These are phyloP conservation scores for Plantago elongata DNA, from an alignment of 257 asterid genomes.

Conservation along the genomic window DNA sequence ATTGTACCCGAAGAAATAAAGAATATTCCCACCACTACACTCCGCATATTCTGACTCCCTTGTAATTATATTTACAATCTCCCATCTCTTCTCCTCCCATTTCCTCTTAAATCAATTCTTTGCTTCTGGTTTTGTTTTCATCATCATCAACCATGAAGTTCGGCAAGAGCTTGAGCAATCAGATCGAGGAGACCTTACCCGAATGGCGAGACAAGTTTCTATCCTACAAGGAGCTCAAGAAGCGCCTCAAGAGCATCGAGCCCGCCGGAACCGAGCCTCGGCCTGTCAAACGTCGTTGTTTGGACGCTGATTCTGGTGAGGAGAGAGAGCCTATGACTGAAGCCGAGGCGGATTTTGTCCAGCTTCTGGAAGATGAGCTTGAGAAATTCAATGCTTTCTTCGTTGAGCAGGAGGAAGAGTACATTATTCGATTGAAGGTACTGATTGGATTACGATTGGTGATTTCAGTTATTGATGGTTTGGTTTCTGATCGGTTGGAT, in stretches of 20 bases:
- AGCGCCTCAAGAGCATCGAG: slow-evolving; percentile 63
- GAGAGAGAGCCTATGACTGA: slow-evolving; percentile 43
- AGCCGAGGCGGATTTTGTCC: slow-evolving; percentile 68
- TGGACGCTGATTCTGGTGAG: slow-evolving; percentile 28
- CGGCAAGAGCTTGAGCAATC: slow-evolving; percentile 83
- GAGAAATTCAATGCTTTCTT: slow-evolving; percentile 88
- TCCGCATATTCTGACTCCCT: slow-evolving; percentile 12
- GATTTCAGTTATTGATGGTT: not conserved
- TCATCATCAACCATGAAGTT: slow-evolving; percentile 49
- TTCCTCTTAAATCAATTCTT: not conserved
- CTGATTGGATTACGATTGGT: not conserved
- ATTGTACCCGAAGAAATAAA: not conserved
- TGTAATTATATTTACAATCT: not conserved
- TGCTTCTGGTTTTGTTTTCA: not conserved
- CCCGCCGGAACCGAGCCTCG: slow-evolving; percentile 29
- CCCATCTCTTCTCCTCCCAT: not conserved
- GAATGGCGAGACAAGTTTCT: slow-evolving; percentile 94
- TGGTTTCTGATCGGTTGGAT: not conserved
- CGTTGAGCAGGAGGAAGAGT: slow-evolving; percentile 87
- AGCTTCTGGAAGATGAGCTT: slow-evolving; percentile 77
- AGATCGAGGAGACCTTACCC: slow-evolving; percentile 89
- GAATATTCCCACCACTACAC: slow-evolving; percentile 8
- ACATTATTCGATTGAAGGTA: slow-evolving; percentile 78
- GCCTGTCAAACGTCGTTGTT: slow-evolving; percentile 49
- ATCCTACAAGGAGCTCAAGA: slow-evolving; percentile 87